phyloP scores from a whole-genome alignment of 495 filamentous ascomycete species.

The Paragyromitra xinjiangensis region DNA sequence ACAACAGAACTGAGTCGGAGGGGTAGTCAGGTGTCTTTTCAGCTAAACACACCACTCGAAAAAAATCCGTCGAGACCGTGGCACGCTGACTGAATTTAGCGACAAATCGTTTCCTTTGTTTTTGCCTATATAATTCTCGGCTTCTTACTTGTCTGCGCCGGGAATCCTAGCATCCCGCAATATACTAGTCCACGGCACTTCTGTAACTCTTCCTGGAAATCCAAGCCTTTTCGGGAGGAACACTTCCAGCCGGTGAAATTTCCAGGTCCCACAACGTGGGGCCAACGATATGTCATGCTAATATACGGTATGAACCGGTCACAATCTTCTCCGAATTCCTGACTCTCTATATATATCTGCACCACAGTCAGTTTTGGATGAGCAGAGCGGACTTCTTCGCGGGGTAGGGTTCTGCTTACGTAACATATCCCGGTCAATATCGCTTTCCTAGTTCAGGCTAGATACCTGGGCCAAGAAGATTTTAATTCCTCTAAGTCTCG shows the following conservation, averaged over 20 bases:
- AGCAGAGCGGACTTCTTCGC: background rate
- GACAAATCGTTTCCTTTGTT: constrained; percentile 17
- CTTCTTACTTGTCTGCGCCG: constrained; percentile 22
- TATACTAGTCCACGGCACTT: constrained; percentile 15
- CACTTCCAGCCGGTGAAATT: background rate
- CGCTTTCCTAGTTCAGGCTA: background rate
- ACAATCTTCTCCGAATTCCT: background rate
- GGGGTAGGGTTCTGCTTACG: constrained; percentile 9
- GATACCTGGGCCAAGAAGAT: background rate
- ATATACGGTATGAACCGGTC: background rate
- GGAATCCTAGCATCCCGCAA: constrained; percentile 36
- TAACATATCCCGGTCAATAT: constrained; percentile 4
- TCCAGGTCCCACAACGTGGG: constrained; percentile 19
- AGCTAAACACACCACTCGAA: constrained; percentile 4
- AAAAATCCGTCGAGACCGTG: background rate
- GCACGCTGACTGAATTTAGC: constrained; percentile 11
- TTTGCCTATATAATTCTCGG: constrained; percentile 30
- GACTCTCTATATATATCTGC: background rate
- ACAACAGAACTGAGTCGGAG: background rate
- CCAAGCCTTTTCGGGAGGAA: background rate
- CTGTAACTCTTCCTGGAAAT: background rate
- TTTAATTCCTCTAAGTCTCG: background rate
- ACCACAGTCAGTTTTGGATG: background rate
- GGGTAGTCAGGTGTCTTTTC: constrained; percentile 17
- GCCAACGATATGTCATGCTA: background rate